phyloP scores from a whole-genome alignment of 2,329 filamentous ascomycete species.

The Fusarium sarcochroum region DNA sequence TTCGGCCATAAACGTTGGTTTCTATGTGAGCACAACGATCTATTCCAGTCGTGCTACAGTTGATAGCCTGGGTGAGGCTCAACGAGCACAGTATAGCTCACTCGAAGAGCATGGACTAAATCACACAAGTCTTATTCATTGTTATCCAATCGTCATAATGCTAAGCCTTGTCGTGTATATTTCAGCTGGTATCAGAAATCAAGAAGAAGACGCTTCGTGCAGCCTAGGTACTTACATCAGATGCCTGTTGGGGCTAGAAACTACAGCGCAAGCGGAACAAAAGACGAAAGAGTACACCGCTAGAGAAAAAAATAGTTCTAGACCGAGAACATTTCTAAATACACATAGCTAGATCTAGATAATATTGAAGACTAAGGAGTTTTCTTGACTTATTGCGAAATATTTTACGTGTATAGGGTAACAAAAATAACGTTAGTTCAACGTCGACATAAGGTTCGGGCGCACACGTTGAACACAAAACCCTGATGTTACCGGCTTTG shows the following conservation, averaged over 20 bases:
- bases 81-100: background rate
- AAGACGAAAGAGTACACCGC: too few species aligned
- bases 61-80: background rate
- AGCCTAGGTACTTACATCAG: too few species aligned
- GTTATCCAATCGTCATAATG: background rate
- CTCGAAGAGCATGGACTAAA: background rate
- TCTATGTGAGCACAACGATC: background rate
- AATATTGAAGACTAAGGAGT: background rate
- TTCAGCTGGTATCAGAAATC: too few species aligned
- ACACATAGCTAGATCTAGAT: background rate
- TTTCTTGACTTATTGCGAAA: background rate
- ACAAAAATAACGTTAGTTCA: background rate
- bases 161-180: too few species aligned
- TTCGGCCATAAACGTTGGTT: background rate
- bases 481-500: slow-evolving; percentile 6
- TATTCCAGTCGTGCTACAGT: background rate
- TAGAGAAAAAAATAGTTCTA: too few species aligned
- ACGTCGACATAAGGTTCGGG: slow-evolving; percentile 16
- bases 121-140: background rate
- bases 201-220: too few species aligned
- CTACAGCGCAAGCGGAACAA: too few species aligned
- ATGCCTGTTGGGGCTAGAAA: too few species aligned
- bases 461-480: slow-evolving; percentile 11
- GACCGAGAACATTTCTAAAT: too few species aligned
- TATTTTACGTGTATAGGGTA: background rate